phyloP scores from a whole-genome alignment of 1,284 basidiomycete species.

The Cryptococcus sp. region DNA sequence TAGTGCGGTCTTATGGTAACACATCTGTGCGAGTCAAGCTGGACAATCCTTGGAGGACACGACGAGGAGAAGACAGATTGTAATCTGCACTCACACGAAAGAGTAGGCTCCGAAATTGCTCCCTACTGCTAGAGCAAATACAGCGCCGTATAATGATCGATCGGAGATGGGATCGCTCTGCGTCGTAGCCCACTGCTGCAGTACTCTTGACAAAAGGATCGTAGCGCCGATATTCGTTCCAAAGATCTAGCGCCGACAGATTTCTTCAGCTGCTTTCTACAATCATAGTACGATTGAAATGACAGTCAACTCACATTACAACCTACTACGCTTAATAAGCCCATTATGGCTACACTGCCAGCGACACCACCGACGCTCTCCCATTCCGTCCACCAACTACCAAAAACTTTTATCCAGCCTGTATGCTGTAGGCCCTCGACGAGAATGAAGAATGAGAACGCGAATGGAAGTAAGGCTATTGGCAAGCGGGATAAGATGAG shows the following conservation, averaged over 20 bases:
- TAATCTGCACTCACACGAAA: conserved; percentile 62
- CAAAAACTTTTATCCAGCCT: conserved; percentile 91
- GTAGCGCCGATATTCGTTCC: conserved; percentile 97
- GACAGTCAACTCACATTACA: conserved; percentile 66
- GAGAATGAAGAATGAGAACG: conserved; percentile 93
- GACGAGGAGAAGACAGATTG: not conserved
- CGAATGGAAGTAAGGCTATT: conserved; percentile 72
- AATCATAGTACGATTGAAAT: not conserved
- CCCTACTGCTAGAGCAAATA: conserved; percentile 71
- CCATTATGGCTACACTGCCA: conserved; percentile 58
- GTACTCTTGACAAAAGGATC: conserved; percentile 67
- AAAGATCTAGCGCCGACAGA: conserved; percentile 57
- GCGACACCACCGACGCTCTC: conserved; percentile 51
- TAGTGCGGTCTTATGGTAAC: not conserved
- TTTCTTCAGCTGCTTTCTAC: conserved; percentile 55
- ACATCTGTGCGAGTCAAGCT: not conserved
- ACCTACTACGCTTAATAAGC: conserved; percentile 64
- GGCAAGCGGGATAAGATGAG: conserved; percentile 62
- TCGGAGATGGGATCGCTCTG: conserved; percentile 29
- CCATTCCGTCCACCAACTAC: conserved; percentile 66
- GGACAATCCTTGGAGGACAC: not conserved
- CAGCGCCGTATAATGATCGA: conserved; percentile 47
- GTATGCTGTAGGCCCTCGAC: conserved; percentile 79
- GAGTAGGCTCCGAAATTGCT: conserved; percentile 92
- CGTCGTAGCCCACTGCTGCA: conserved; percentile 44